These are phyloP conservation scores for Phytophthora cactorum DNA, from an alignment of 352 stramenopile genomes.

Conservation along the genomic window DNA sequence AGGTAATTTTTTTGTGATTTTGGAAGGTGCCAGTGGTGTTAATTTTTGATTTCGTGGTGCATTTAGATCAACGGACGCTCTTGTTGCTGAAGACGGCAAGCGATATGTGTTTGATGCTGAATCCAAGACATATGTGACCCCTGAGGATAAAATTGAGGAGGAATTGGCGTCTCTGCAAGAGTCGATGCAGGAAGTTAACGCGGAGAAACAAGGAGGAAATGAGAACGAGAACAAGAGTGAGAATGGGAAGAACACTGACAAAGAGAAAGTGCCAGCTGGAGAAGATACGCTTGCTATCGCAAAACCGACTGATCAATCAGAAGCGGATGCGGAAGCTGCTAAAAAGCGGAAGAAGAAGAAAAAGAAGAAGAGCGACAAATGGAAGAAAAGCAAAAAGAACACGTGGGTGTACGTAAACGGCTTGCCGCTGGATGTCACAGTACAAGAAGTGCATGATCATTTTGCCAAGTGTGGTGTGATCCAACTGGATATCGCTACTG, in stretches of 20 bases:
- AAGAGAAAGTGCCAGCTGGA: not conserved
- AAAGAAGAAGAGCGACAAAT: constrained; percentile 83
- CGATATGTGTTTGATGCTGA: constrained; percentile 75
- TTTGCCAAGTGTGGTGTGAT: constrained; percentile 96
- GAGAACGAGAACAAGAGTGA: constrained; percentile 58
- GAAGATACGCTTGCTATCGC: not conserved
- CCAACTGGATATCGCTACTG: constrained; percentile 93
- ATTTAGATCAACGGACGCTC: constrained; percentile 46
- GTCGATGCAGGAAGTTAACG: constrained; percentile 32
- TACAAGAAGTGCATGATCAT: constrained; percentile 93
- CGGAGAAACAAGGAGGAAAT: constrained; percentile 25
- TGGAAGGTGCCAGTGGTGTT: not conserved
- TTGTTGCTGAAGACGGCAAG: constrained; percentile 73
- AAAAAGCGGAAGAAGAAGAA: constrained; percentile 83
- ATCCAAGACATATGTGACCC: constrained; percentile 70
- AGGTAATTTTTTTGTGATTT: constrained; percentile 8
- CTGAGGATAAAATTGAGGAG: constrained; percentile 77
- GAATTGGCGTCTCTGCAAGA: constrained; percentile 70
- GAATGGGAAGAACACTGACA: constrained; percentile 6
- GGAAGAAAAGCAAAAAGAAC: constrained; percentile 85
- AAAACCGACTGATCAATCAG: constrained; percentile 11
- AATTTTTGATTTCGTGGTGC: constrained; percentile 1
- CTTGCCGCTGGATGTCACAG: constrained; percentile 92
- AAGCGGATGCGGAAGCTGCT: constrained; percentile 18
- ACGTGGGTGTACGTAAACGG: constrained; percentile 97